These are phyloP conservation scores for Xylaria scruposa DNA, from an alignment of 495 filamentous ascomycete genomes.

Conservation along the genomic window DNA sequence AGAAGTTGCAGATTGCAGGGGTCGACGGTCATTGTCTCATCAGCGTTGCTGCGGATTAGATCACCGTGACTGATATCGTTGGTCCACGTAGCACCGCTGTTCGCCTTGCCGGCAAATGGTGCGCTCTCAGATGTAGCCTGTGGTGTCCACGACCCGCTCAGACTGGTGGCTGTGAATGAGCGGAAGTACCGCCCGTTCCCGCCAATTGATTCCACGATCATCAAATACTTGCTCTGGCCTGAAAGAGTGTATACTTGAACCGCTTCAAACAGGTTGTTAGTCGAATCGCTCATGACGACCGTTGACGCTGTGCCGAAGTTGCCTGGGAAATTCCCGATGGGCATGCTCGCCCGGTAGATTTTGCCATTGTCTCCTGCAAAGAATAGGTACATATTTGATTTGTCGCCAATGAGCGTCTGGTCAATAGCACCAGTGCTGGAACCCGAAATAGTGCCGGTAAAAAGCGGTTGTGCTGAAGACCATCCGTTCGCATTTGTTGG, in stretches of 20 bases:
- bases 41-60: slow-evolving; percentile 57
- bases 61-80: slow-evolving; percentile 70
- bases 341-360: slow-evolving; percentile 67
- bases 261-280: slow-evolving; percentile 66
- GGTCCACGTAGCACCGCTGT: slow-evolving; percentile 68
- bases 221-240: slow-evolving; percentile 60
- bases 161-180: slow-evolving; percentile 62
- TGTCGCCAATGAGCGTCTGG: slow-evolving; percentile 66
- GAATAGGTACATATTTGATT: slow-evolving; percentile 66
- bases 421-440: slow-evolving; percentile 62
- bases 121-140: slow-evolving; percentile 58
- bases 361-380: slow-evolving; percentile 70
- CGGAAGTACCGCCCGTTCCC: slow-evolving; percentile 67
- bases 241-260: slow-evolving; percentile 67
- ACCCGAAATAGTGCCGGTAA: slow-evolving; percentile 58
- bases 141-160: slow-evolving; percentile 60
- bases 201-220: slow-evolving; percentile 70
- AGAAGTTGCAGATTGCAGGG: slow-evolving; percentile 65
- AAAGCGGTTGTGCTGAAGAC: slow-evolving; percentile 60
- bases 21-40: slow-evolving; percentile 64
- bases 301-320: slow-evolving; percentile 59
- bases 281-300: slow-evolving; percentile 57
- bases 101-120: slow-evolving; percentile 68
- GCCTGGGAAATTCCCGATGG: slow-evolving; percentile 64
- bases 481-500: slow-evolving; percentile 63